Conservation (phyloP, 306 rosid genomes). For the Lupinus albus region DNA sequence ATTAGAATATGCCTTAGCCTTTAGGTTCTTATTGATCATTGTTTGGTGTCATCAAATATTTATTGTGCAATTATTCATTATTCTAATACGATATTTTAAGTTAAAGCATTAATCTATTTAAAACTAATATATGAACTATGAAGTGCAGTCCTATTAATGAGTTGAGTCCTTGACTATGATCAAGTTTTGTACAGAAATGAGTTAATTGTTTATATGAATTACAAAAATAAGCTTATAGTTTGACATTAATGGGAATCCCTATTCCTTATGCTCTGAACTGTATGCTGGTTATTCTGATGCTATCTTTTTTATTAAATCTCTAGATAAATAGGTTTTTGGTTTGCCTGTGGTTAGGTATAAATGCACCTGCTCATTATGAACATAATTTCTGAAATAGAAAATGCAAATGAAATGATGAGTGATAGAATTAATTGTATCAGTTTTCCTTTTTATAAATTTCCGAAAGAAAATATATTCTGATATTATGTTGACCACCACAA, state of each 20-base stretch:
- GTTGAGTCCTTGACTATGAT: background rate
- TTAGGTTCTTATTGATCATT: background rate
- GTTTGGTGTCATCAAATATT: background rate
- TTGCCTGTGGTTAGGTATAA: background rate
- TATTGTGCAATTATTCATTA: background rate
- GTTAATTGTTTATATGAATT: no score
- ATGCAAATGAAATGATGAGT: conserved; percentile 9
- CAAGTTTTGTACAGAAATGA: background rate
- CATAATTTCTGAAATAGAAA: conserved; percentile 5
- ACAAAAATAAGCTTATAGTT: background rate
- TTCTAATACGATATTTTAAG: background rate
- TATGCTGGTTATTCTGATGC: background rate
- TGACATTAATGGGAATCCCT: background rate
- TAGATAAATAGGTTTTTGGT: background rate
- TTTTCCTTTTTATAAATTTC: background rate
- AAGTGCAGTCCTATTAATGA: background rate
- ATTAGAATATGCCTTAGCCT: background rate
- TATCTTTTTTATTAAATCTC: background rate
- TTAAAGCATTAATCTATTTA: conserved; percentile 7
- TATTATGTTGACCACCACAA: background rate
- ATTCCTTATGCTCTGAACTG: background rate
- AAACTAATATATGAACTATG: no score
- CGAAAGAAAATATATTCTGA: background rate
- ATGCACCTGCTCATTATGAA: background rate
- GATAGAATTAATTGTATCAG: background rate